A percentile compares a stretch with the other conserved stretches of the same genome.
These are phyloP conservation scores for Trichocladium uniseriatum DNA, from an alignment of 495 filamentous ascomycete genomes.

Conservation along the genomic window DNA sequence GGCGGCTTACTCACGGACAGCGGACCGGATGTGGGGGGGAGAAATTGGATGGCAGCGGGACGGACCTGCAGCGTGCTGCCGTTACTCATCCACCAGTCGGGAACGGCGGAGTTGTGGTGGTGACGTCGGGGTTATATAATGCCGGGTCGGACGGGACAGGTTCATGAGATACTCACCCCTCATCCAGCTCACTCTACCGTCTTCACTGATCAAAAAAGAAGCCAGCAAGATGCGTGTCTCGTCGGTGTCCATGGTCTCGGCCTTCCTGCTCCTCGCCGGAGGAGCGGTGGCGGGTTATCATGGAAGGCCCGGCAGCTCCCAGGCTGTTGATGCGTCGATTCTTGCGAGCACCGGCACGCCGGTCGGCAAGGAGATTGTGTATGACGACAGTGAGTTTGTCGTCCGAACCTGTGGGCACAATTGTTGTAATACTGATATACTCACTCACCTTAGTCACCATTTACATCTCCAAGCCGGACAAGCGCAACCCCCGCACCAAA, in stretches of 20 bases:
- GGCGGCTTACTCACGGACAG: too few species aligned
- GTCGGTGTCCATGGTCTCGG: slow-evolving; percentile 1
- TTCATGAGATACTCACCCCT: too few species aligned
- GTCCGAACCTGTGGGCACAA: not conserved
- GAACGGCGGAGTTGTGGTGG: too few species aligned
- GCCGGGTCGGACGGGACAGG: too few species aligned
- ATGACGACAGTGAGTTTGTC: slow-evolving; percentile 22
- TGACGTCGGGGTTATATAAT: too few species aligned
- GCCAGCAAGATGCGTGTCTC: slow-evolving; percentile 4
- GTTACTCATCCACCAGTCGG: too few species aligned
- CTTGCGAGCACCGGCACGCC: slow-evolving; percentile 28
- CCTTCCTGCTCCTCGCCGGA: slow-evolving; percentile 6
- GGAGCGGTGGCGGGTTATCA: not conserved
- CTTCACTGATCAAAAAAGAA: too few species aligned
- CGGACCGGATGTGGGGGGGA: too few species aligned
- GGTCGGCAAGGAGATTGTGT: slow-evolving; percentile 22
- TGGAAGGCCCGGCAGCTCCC: not conserved
- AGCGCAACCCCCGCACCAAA: slow-evolving; percentile 18
- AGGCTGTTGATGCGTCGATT: slow-evolving; percentile 12
- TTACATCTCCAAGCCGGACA: slow-evolving; percentile 34
- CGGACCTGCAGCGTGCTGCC: too few species aligned
- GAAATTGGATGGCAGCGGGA: too few species aligned
- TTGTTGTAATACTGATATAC: too few species aligned
- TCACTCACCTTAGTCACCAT: slow-evolving; percentile 23
- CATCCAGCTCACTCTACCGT: too few species aligned